Percentiles rank a stretch among this genome's conserved stretches.
Evolutionary conservation across 768 basidiomycete genomes (phyloP).

Genomic region (Mycena polygramma): DNA sequence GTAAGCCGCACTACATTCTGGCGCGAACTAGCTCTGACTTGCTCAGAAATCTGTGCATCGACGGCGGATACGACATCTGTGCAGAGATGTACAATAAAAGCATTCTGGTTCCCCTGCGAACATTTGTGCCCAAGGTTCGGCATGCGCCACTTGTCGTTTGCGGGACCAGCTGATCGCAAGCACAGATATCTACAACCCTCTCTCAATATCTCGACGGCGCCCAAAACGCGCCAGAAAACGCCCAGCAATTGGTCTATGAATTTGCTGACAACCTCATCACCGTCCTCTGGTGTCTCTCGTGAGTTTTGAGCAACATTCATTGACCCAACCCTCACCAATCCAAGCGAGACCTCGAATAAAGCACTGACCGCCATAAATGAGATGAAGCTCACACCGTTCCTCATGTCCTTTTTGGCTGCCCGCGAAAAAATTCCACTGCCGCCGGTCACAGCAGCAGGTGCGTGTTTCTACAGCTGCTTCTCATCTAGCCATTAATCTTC

Average conservation of each 20-base stretch:
- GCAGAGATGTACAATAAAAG: conserved; percentile 99
- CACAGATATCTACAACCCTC: conserved; percentile 80
- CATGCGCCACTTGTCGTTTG: not conserved
- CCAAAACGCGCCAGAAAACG: conserved; percentile 75
- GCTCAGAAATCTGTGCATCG: conserved; percentile 90
- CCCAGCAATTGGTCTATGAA: conserved; percentile 83
- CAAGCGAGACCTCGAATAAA: conserved; percentile 93
- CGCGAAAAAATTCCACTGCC: conserved; percentile 75
- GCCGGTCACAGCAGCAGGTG: conserved; percentile 87
- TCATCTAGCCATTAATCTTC: conserved; percentile 1
- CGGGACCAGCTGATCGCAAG: conserved; percentile 3
- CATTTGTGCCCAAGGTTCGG: conserved; percentile 83
- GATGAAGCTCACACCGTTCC: conserved; percentile 81
- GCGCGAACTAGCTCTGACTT: conserved; percentile 21
- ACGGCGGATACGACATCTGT: conserved; percentile 95
- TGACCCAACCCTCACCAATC: conserved; percentile 43
- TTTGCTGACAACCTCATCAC: conserved; percentile 95
- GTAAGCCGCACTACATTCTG: conserved; percentile 41
- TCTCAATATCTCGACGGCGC: conserved; percentile 73
- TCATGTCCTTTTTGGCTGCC: conserved; percentile 89
- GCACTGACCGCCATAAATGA: conserved; percentile 89
- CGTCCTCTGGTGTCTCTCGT: conserved; percentile 95
- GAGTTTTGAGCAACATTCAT: conserved; percentile 52
- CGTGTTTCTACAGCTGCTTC: conserved; percentile 31
- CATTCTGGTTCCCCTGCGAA: conserved; percentile 80